Evolutionary conservation across 768 basidiomycete genomes (phyloP).

Genomic region (Russula sp.): DNA sequence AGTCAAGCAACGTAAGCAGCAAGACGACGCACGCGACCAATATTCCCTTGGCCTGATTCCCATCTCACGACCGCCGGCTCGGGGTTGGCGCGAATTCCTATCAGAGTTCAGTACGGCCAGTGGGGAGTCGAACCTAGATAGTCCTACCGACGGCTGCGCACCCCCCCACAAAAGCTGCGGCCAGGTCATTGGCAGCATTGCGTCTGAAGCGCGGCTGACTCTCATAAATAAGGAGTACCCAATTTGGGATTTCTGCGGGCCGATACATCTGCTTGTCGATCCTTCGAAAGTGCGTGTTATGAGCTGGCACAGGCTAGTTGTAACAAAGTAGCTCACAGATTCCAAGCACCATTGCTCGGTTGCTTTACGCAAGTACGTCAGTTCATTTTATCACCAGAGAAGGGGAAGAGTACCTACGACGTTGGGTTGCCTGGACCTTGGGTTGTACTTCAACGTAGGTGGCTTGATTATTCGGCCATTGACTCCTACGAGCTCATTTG

Average conservation of each 20-base stretch:
- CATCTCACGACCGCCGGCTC: constrained; percentile 39
- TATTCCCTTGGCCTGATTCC: constrained; percentile 50
- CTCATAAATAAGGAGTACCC: constrained; percentile 65
- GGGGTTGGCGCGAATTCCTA: constrained; percentile 53
- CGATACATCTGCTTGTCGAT: constrained; percentile 62
- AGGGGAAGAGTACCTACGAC: constrained; percentile 38
- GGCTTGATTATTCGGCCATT: constrained; percentile 55
- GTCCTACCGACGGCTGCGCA: constrained; percentile 53
- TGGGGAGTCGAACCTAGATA: not conserved
- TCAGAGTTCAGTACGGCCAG: not conserved
- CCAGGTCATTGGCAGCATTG: constrained; percentile 41
- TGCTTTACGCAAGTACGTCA: constrained; percentile 30
- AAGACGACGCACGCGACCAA: constrained; percentile 26
- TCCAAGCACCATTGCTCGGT: constrained; percentile 66
- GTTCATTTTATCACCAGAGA: not conserved
- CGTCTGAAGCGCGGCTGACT: constrained; percentile 46
- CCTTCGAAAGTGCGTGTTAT: constrained; percentile 32
- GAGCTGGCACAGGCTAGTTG: not conserved
- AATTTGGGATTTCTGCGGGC: constrained; percentile 44
- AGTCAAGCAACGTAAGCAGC: not conserved
- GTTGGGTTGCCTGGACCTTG: constrained; percentile 43
- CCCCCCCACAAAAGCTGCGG: constrained; percentile 40
- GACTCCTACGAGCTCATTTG: constrained; percentile 44
- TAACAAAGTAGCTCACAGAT: constrained; percentile 46
- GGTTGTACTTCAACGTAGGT: constrained; percentile 59